Evolutionary conservation across 352 stramenopile species (phyloP), one percentile per base, ranked within the genome.

Genomic region (Globisporangium parvum): DNA sequence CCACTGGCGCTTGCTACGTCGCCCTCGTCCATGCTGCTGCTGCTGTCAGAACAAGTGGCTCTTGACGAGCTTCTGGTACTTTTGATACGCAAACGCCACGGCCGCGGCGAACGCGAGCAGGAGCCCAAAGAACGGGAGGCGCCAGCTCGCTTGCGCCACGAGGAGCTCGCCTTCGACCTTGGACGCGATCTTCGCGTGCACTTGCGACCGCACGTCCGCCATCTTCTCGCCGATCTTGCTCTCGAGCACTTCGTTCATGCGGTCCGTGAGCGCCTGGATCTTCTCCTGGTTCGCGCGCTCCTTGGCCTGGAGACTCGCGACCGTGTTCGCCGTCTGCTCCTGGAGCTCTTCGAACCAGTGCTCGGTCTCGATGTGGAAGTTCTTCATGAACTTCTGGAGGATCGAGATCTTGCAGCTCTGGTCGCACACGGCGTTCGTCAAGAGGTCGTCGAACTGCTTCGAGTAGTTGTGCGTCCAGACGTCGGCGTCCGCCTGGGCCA

Each of bases 31-130:
- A n/a, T n/a, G n/a, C n/a, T n/a, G n/a, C n/a, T n/a, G n/a, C n/a
- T n/a, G n/a, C n/a, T n/a, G n/a, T n/a, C n/a, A 94, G 57, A 90
- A 77, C 60, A 94, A 63, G 60, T 92, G 85, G 60, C 73, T 90
- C 75, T 92, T 92, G 55, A 90, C 62, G 24, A 94, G 70, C 58
- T 90, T 85, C 67, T 85, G 80, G 73, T 94, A 94, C 73, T 94
- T 92, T 46, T 85, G 75, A 74, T 94, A 94, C 20, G 77, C 77
- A 28, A 88, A 75, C 44, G 72, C 76, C 33, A 87, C 57, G 23
- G 62, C 69, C 10, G 61, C 78, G 1, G 72, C 72, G 24, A 94
- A 77, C 35, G 77, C 62, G 33, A 90, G 55, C 28, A 91, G 51
- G 57, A 94, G 67, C 53, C 91, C 50, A 62, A 92, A 90, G 65